Evolutionary conservation across 148 eudicot species (phyloP), one percentile per base, ranked within the genome.

Genomic region (Pouteria glomerata): DNA sequence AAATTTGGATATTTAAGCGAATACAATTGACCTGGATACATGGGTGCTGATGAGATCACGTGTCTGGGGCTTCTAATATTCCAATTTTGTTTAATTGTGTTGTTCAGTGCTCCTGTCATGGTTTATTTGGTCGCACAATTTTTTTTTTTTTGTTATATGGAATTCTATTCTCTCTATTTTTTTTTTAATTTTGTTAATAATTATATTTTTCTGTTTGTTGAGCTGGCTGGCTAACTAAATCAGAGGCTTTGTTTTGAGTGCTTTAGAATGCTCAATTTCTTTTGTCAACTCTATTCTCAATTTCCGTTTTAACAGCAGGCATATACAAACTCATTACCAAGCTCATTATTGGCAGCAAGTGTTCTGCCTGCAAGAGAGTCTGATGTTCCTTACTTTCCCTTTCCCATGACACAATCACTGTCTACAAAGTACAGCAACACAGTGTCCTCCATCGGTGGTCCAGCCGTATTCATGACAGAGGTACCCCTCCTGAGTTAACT

Each of bases 381-480:
- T 48, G 97, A 94, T 60, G 79, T 82, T 58, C 81, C 90, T 37
- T 91, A 87, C 82, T 87, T 90, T 23, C 92, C 85, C 21, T 91
- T 91, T 73, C 82, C 96, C 42, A 72, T 81, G 52, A 58, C 84
- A 30, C 97, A 86, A 73, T 81, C 97, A 58, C 72, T 86, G 87
- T 75, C 88, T 41, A 30, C 87, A 14, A 91, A 86, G 83, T 85
- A 85, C 59, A 81, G 78, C 47, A 86, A 69, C 83, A 70, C 83
- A 1, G 82, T 67, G 24, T 83, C 96, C 55, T 83, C 98, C 73
- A 79, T 86, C 29, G 78, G 82, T 70, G 85, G 83, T 60, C 83
- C 96, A 31, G 73, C 90, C 73, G 78, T 79, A 76, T 89, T 97
- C 37, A 79, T 94, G 83, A 74, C 89, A 6, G 97, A 94, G 98